phyloP scores from a whole-genome alignment of 148 eudicot genomes.

The Beta vulgaris region DNA sequence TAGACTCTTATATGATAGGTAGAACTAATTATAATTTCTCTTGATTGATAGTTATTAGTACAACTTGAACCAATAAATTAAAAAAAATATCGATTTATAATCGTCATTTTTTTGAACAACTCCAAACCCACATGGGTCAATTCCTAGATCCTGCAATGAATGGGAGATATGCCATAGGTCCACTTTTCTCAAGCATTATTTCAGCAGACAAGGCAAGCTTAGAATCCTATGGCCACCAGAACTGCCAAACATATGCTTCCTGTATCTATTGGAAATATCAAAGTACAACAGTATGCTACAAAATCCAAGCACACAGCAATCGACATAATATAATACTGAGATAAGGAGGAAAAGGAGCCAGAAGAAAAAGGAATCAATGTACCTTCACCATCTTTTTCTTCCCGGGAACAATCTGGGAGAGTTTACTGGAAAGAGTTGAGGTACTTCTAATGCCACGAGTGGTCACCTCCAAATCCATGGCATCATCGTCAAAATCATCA shows the following conservation, averaged over 20 bases:
- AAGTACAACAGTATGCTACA: not conserved
- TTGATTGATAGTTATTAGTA: no score
- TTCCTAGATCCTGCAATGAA: no score
- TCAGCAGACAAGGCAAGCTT: not conserved
- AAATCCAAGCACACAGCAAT: not conserved
- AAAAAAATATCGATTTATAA: no score
- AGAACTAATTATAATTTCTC: no score
- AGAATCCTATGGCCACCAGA: not conserved
- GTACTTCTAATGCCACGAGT: slow-evolving; percentile 31
- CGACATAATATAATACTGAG: not conserved
- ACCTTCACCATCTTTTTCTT: slow-evolving; percentile 50
- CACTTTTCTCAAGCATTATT: not conserved
- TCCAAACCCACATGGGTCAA: no score
- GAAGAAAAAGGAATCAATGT: not conserved
- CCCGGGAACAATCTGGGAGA: slow-evolving; percentile 42
- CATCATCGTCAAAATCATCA: slow-evolving; percentile 88
- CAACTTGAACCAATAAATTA: no score
- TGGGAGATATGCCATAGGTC: not conserved
- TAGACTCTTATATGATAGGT: no score
- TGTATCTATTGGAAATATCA: not conserved
- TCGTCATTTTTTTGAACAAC: no score
- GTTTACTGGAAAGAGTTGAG: slow-evolving; percentile 35
- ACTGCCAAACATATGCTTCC: not conserved
- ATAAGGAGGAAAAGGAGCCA: not conserved
- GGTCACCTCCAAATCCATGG: slow-evolving; percentile 39